Base-by-base conservation (phyloP, 345 rosid species). In the Lumnitzera racemosa region DNA sequence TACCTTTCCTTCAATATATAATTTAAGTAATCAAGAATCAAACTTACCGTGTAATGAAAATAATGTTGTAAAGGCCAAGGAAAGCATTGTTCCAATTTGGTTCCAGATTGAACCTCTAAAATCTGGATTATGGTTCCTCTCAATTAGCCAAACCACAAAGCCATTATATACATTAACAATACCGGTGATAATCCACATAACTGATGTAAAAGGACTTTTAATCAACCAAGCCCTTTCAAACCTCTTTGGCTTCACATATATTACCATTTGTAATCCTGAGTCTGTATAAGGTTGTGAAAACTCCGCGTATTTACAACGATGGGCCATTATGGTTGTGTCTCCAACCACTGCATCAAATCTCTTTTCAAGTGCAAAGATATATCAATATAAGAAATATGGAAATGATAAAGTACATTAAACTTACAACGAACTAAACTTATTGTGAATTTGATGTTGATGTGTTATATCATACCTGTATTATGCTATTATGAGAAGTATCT, bases 231-330 rank as follows among this genome's bases (percentile, higher is more conserved):
- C 66, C 29, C 47, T 58, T 53, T 67, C 51, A 13, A 47, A 14
- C 47, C 5, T 50, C 1, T n/a, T 50, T 4, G 64, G 66, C 20
- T 50, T 59, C 7, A 27, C 47, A 27, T 11, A 53, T 2, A 66
- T 64, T 49, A 67, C 0, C 46, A 70, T 66, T 16, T 58, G 65
- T 13, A 74, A 59, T 12, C 68, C 68, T 13, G 69, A 20, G 13
- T 66, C 72, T 0, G 70, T 11, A 41, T 70, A 70, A 29, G 78
- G 78, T 12, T 59, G 69, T 3, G 78, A 65, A 65, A 70, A 74
- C 15, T 66, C 69, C 13, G 41, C 71, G 3, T 49, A 31, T 43
- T 47, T 2, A 20, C 61, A 62, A 1, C 72, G 58, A 12, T 62
- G 31, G 13, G 78, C 68, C 13, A 70, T 43, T 6, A 62, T 70